phyloP scores from a whole-genome alignment of 176 grass and related monocot genomes.

The Poa annua region DNA sequence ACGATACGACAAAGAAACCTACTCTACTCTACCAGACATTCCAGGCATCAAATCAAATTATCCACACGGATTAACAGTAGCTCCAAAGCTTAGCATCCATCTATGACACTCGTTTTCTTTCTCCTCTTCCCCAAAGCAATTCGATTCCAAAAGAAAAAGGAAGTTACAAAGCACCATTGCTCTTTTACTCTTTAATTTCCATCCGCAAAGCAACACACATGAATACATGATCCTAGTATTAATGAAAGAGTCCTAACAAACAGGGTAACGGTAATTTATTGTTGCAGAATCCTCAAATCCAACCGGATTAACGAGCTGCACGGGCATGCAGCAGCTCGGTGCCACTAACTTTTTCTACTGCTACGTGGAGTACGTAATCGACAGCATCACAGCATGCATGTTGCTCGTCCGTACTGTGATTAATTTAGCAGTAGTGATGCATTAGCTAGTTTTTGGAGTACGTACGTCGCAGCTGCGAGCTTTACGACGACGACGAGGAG shows the following conservation, averaged over 20 bases:
- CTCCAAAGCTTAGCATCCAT: too few species aligned
- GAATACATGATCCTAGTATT: too few species aligned
- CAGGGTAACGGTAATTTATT: background rate
- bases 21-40: background rate
- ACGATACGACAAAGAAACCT: background rate
- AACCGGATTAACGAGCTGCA: too few species aligned
- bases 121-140: background rate
- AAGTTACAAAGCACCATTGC: too few species aligned
- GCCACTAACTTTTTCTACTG: background rate
- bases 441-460: background rate
- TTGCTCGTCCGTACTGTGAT: background rate
- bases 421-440: background rate
- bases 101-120: background rate
- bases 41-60: background rate
- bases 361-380: conserved; percentile 9
- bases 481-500: conserved; percentile 23
- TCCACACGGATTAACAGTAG: background rate
- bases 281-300: background rate
- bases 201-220: too few species aligned
- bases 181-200: too few species aligned
- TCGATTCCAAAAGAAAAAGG: background rate
- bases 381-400: background rate
- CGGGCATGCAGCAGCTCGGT: too few species aligned
- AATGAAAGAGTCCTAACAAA: too few species aligned
- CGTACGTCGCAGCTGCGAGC: background rate